Evolutionary conservation across 2,329 filamentous ascomycete genomes (phyloP), one percentile per base, ranked within the genome.

Genomic region (Exutisphaerella laricina): DNA sequence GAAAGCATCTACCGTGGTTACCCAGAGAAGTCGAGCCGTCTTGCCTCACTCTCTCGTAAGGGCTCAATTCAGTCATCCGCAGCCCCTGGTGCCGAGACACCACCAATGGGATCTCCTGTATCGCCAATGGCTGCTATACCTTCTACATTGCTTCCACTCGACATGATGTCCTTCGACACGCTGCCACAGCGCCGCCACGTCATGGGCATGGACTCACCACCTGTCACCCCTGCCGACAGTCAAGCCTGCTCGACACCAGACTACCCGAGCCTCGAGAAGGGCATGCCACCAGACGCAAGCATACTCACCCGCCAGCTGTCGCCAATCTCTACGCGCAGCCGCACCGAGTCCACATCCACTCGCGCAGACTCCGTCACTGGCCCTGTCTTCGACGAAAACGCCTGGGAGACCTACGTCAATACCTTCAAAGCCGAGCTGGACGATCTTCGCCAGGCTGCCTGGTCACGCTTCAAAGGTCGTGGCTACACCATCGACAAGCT

Each of bases 391-490:
- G 53, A 60, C 41, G 56, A 57, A 30, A 49, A 48, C 23, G 57
- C 59, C 23, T 62, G 59, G 61, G 58, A 60, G 40, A 50, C 49
- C 14, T 63, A 58, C 48, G 28, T 56, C 23, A 49, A 47, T 32
- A 46, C 51, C 3, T 60, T 55, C 49, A 49, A 57, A 23, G 59
- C 56, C 16, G 61, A 65, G 48, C 45, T 62, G 16, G 34, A 42
- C 13, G 61, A 68, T 34, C 50, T 71, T 28, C 65, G 64, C 44
- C 59, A 60, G 23, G 25, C 39, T 41, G 58, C 63, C n/a, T 54
- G 71, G 22, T 61, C 66, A 3, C 67, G 69, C 39, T 64, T 73
- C 42, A 66, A 66, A 23, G 70, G 71, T 44, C 52, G 51, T 20
- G 55, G 49, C 12, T 46, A 55, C 31, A 55, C 44, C 10, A 50